phyloP scores from a whole-genome alignment of 164 flowering plant genomes.

The grape (Vitis vinifera) region DNA sequence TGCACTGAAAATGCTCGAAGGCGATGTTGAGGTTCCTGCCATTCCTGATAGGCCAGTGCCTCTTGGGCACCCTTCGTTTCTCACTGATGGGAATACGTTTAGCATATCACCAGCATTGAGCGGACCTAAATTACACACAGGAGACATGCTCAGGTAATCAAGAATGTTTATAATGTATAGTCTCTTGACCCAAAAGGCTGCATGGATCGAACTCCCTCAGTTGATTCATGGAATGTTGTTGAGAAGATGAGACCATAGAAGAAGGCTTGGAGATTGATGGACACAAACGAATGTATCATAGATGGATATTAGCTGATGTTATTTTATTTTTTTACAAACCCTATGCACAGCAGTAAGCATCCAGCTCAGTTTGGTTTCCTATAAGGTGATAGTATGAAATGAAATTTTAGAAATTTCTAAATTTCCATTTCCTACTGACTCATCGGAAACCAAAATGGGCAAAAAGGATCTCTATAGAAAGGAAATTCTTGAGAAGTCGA shows the following conservation, averaged over 20 bases:
- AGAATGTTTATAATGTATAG: background rate
- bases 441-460: too few relatives aligned
- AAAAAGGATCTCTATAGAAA: too few relatives aligned
- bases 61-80: constrained; percentile 44
- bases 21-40: constrained; percentile 79
- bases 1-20: constrained; percentile 83
- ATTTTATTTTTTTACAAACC: too few relatives aligned
- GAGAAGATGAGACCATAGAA: background rate
- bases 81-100: constrained; percentile 37
- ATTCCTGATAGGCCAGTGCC: constrained; percentile 79
- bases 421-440: too few relatives aligned
- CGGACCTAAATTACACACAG: constrained; percentile 30
- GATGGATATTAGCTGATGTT: too few relatives aligned
- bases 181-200: constrained; percentile 5
- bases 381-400: too few relatives aligned
- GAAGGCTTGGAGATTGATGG: too few relatives aligned
- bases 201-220: background rate
- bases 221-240: constrained; percentile 1
- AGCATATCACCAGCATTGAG: constrained; percentile 53
- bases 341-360: too few relatives aligned
- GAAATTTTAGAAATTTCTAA: too few relatives aligned
- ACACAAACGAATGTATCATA: too few relatives aligned
- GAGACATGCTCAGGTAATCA: constrained; percentile 61
- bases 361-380: too few relatives aligned
- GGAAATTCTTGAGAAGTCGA: too few relatives aligned